phyloP scores from a whole-genome alignment of 169 alveolate species.

The Plasmodium cynomolgi region DNA sequence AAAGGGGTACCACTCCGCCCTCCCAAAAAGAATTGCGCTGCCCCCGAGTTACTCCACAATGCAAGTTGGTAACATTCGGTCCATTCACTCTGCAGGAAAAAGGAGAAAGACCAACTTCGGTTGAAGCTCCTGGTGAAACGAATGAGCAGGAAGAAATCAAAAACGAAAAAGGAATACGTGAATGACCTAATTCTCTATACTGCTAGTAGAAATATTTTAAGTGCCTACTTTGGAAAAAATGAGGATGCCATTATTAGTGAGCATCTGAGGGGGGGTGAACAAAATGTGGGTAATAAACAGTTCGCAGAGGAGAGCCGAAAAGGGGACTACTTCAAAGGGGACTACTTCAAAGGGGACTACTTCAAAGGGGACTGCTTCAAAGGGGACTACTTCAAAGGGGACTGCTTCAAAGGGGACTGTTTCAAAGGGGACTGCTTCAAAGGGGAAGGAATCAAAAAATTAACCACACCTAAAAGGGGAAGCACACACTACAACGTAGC shows the following conservation, averaged over 20 bases:
- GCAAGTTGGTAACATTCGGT: background rate
- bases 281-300: background rate
- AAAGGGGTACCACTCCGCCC: background rate
- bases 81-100: conserved; percentile 15
- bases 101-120: conserved; percentile 1
- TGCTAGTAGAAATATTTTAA: conserved; percentile 19
- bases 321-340: too few species aligned
- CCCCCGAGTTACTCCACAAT: background rate
- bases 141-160: background rate
- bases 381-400: too few species aligned
- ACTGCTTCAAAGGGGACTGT: background rate
- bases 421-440: background rate
- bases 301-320: background rate
- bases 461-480: conserved; percentile 6
- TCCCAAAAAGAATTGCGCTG: background rate
- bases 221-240: background rate
- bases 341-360: too few species aligned
- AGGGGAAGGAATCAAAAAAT: background rate
- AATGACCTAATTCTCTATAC: conserved; percentile 12
- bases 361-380: background rate
- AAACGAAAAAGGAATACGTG: conserved; percentile 9
- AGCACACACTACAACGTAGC: background rate
- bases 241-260: conserved; percentile 21
- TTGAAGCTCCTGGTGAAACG: background rate
- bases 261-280: background rate